Conservation (phyloP, 2,329 filamentous ascomycete species). For the Verticillium tricorpus region DNA sequence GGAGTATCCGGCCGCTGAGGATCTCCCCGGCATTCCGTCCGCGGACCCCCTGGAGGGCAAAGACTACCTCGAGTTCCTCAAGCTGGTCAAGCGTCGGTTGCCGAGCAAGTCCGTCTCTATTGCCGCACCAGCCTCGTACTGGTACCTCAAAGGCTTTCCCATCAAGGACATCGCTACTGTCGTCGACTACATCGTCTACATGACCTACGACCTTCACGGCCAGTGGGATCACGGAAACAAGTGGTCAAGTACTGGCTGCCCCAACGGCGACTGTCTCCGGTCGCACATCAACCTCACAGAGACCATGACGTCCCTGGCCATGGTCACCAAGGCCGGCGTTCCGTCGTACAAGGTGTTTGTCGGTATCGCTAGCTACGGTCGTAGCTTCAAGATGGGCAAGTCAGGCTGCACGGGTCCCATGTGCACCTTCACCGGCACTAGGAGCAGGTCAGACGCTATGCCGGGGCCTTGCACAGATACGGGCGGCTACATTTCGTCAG, state of each 20-base stretch:
- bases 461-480: slow-evolving; percentile 24
- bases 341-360: slow-evolving; percentile 15
- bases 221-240: slow-evolving; percentile 24
- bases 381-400: slow-evolving; percentile 21
- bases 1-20: slow-evolving; percentile 33
- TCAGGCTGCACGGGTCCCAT: slow-evolving; percentile 17
- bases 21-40: slow-evolving; percentile 14
- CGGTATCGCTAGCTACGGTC: slow-evolving; percentile 23
- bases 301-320: slow-evolving; percentile 13
- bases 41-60: not conserved
- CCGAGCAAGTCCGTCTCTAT: not conserved
- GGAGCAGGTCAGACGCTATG: slow-evolving; percentile 14
- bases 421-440: slow-evolving; percentile 19
- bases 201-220: slow-evolving; percentile 26
- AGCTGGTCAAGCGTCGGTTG: not conserved
- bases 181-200: not conserved
- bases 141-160: not conserved
- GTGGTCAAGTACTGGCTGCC: slow-evolving; percentile 22
- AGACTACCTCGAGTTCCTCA: slow-evolving; percentile 19
- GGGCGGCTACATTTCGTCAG: slow-evolving; percentile 26
- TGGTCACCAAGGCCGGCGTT: slow-evolving; percentile 1
- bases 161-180: not conserved
- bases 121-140: slow-evolving; percentile 1
- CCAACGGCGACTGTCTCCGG: slow-evolving; percentile 22
- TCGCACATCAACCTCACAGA: slow-evolving; percentile 31